phyloP scores from a whole-genome alignment of 495 filamentous ascomycete genomes.

The Lineolata rhizophorae region DNA sequence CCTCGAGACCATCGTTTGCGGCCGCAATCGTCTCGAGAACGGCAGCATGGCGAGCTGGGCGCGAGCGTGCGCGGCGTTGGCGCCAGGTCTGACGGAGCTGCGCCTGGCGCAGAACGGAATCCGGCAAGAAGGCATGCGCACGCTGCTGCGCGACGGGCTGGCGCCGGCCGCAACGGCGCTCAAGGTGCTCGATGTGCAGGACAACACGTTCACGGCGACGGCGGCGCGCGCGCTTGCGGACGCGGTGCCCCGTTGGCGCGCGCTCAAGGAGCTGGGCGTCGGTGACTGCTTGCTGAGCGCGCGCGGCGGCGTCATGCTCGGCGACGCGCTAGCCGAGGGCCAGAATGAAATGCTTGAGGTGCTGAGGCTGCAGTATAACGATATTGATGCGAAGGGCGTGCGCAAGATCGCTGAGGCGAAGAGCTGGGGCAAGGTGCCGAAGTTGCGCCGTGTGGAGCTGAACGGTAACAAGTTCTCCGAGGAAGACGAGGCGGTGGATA shows the following conservation, averaged over 20 bases:
- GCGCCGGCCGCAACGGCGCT: constrained; percentile 34
- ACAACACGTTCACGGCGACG: constrained; percentile 80
- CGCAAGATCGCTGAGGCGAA: constrained; percentile 40
- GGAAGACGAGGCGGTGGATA: constrained; percentile 43
- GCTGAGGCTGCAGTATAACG: constrained; percentile 80
- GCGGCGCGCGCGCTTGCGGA: constrained; percentile 61
- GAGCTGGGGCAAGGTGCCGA: constrained; percentile 39
- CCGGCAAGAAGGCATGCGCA: constrained; percentile 69
- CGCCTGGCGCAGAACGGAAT: constrained; percentile 99
- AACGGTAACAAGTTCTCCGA: constrained; percentile 92
- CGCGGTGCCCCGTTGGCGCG: constrained; percentile 50
- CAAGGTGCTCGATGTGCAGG: constrained; percentile 69
- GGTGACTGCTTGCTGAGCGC: constrained; percentile 68
- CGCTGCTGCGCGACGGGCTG: constrained; percentile 56
- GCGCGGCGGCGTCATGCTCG: constrained; percentile 57
- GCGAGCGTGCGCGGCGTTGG: constrained; percentile 58
- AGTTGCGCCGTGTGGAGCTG: constrained; percentile 62
- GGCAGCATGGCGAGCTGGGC: constrained; percentile 94
- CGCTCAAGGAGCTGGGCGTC: constrained; percentile 64
- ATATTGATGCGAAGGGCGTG: constrained; percentile 56
- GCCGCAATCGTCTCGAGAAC: constrained; percentile 85
- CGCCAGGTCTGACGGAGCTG: constrained; percentile 47
- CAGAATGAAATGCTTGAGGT: constrained; percentile 57
- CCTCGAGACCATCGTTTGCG: constrained; percentile 86
- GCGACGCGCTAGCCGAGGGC: constrained; percentile 46